These are phyloP conservation scores for Fusarium fracticaudum DNA, from an alignment of 2,329 filamentous ascomycete species.

Conservation along the genomic window DNA sequence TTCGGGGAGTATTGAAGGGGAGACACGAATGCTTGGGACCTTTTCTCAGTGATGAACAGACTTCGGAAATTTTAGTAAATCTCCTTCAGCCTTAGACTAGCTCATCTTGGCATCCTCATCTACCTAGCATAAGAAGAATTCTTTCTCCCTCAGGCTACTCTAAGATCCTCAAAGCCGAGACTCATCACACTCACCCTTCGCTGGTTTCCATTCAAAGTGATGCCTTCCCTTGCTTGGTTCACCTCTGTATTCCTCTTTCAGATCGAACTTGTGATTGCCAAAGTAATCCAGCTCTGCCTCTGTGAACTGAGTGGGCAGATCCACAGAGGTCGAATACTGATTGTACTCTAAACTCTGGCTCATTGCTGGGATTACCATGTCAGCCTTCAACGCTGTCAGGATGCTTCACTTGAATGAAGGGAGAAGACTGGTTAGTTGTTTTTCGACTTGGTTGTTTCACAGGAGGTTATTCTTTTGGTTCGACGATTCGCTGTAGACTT, in stretches of 20 bases:
- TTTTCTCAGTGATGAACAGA: not conserved
- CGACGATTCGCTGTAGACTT: not conserved
- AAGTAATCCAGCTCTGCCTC: not conserved
- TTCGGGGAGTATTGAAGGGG: not conserved
- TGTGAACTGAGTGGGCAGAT: not conserved
- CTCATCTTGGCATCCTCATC: not conserved
- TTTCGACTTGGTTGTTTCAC: not conserved
- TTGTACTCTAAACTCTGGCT: not conserved
- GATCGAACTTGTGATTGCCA: not conserved
- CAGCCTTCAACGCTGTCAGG: not conserved
- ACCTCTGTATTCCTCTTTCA: not conserved
- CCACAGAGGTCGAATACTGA: not conserved
- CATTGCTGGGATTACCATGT: not conserved
- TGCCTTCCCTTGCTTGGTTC: not conserved
- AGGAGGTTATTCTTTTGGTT: not conserved
- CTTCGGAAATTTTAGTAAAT: not conserved
- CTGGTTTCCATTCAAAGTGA: not conserved
- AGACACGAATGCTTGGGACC: not conserved
- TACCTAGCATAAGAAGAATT: not conserved
- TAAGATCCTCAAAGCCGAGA: not conserved
- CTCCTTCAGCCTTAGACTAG: not conserved
- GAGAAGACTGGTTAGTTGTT: rapidly evolving
- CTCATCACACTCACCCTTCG: not conserved
- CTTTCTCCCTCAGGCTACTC: not conserved
- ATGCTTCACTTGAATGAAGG: not conserved